Conservation (phyloP, 2,329 filamentous ascomycete species). For the Phialocephala subalpina region DNA sequence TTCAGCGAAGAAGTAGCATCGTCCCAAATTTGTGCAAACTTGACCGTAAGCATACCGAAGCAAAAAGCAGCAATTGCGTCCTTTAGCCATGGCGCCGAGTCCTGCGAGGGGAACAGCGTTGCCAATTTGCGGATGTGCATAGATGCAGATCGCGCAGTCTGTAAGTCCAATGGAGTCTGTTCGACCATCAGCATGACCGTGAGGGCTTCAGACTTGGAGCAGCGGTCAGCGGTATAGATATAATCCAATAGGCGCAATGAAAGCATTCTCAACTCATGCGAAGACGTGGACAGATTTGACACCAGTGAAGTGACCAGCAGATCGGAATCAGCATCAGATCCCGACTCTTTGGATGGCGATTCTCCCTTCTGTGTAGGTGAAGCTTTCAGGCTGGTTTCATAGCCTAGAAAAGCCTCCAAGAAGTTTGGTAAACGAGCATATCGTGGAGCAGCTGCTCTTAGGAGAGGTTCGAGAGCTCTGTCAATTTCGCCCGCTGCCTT, state of each 20-base stretch:
- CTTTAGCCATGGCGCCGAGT: constrained; percentile 69
- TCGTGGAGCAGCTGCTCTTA: constrained; percentile 71
- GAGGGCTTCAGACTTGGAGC: constrained; percentile 59
- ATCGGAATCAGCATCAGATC: constrained; percentile 62
- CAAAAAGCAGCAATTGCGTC: constrained; percentile 81
- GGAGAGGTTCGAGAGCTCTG: constrained; percentile 65
- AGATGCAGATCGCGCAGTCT: constrained; percentile 78
- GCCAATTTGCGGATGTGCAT: constrained; percentile 84
- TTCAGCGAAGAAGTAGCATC: constrained; percentile 80
- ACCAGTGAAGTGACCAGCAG: constrained; percentile 71
- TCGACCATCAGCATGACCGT: constrained; percentile 80
- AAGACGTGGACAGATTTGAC: constrained; percentile 77
- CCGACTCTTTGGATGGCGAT: constrained; percentile 23
- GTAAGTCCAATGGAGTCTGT: constrained; percentile 77
- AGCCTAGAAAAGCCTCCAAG: constrained; percentile 67
- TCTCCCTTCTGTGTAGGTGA: constrained; percentile 28
- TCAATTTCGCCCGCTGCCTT: constrained; percentile 66
- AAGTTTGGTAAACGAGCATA: constrained; percentile 74
- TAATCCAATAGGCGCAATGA: constrained; percentile 77
- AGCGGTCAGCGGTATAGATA: constrained; percentile 59
- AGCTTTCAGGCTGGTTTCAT: constrained; percentile 50
- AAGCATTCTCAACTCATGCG: constrained; percentile 75
- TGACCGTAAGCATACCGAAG: constrained; percentile 89
- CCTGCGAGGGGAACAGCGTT: constrained; percentile 63
- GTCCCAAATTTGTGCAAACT: constrained; percentile 86